Conservation (phyloP, 129 eudicot genomes). For the Erigeron canadensis region DNA sequence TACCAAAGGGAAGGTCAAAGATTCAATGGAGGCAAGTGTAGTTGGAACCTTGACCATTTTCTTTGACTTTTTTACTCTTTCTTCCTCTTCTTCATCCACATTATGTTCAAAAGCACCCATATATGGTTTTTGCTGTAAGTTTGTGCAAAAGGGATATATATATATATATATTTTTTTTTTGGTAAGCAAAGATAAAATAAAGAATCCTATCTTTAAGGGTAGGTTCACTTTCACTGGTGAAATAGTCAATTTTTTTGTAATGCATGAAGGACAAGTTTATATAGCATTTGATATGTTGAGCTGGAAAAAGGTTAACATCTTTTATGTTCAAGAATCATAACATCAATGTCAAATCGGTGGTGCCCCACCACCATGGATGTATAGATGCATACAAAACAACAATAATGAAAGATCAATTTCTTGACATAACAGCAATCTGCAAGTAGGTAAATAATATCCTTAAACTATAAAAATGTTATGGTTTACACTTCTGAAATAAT, state of each 20-base stretch:
- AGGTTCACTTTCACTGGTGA: conserved; percentile 22
- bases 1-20: conserved; percentile 31
- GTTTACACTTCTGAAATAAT: neutral
- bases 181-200: neutral
- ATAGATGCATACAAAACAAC: conserved; percentile 38
- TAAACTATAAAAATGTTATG: neutral
- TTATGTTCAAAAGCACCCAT: conserved; percentile 28
- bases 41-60: conserved; percentile 27
- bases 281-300: neutral
- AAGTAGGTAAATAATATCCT: conserved; percentile 10
- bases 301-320: conserved; percentile 34
- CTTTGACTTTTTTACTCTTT: conserved; percentile 26
- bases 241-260: conserved; percentile 14
- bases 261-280: conserved; percentile 18
- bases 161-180: conserved; percentile 28
- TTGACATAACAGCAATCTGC: conserved; percentile 19
- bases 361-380: conserved; percentile 32
- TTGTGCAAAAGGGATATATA: conserved; percentile 17
- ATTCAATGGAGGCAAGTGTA: conserved; percentile 38
- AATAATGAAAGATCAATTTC: conserved; percentile 24
- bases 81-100: conserved; percentile 6
- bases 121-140: conserved; percentile 16
- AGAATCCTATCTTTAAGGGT: conserved; percentile 33
- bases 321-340: conserved; percentile 27
- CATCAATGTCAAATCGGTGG: conserved; percentile 29